Base-by-base conservation (phyloP, 352 stramenopile species). In the Phytophthora crassamura region DNA sequence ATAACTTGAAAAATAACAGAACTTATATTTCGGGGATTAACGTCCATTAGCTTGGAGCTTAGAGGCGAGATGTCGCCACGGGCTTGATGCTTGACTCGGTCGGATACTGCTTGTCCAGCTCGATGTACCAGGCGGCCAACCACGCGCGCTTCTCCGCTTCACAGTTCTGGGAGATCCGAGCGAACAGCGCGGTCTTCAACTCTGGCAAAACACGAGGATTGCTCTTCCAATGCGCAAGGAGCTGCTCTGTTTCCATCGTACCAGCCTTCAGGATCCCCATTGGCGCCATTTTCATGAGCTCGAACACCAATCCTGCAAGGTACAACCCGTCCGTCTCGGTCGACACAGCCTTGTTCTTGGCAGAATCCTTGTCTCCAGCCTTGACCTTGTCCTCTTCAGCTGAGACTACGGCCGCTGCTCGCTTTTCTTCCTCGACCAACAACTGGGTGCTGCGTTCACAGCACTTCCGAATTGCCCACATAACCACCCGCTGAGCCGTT, bases 211-310 rank as follows among this genome's bases (percentile, higher is more conserved):
- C 40, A 20, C 38, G 15, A 12, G 54, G 20, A 28, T 64, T 70
- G 32, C 11, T 39, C 18, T 54, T 67, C 59, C 53, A 67, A 43
- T 51, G 47, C 35, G 47, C 32, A 16, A 87, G 53, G 2, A 90
- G 60, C 3, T 46, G 50, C 35, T 90, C 82, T 5, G 72, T 46
- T 43, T 88, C 82, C 50, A 77, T 78, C 11, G 82, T 73, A 1
- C 61, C 48, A 10, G 41, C 50, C 18, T 69, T 50, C 10, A 89
- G 51, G 15, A 86, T 47, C n/a, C 71, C 62, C n/a, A 89, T 50
- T 5, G 79, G 82, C 5, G 66, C 58, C 64, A 90, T 86, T 55
- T 90, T 90, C 53, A 83, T 64, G n/a, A 88, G 59, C 28, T 90
- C 82, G 54, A 86, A 76, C 33, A 89, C 63, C 45, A 90, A 51